Conservation (phyloP, 352 stramenopile species). For the Pythium rishiriense region DNA sequence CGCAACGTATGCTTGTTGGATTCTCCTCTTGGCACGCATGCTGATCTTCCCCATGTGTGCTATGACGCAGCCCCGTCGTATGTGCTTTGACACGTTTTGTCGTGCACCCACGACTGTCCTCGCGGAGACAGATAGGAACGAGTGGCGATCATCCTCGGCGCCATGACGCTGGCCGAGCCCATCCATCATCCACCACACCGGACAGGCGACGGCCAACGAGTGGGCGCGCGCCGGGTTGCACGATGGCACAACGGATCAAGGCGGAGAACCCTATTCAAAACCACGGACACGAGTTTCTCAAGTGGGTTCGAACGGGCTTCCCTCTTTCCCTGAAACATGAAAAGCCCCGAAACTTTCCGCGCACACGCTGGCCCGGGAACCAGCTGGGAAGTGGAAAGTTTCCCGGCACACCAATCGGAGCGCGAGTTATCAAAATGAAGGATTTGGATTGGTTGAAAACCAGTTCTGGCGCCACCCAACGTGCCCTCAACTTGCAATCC, state of each 20-base stretch:
- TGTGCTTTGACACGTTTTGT: too few relatives aligned
- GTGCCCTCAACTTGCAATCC: not conserved
- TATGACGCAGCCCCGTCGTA: too few relatives aligned
- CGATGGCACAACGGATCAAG: not conserved
- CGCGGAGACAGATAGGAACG: too few relatives aligned
- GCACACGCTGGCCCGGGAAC: slow-evolving; percentile 14
- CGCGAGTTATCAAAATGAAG: not conserved
- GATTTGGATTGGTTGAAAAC: slow-evolving; percentile 9
- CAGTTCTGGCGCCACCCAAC: slow-evolving; percentile 2
- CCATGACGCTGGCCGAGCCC: not conserved
- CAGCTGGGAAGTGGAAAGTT: slow-evolving; percentile 20
- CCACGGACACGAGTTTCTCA: not conserved
- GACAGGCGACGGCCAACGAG: not conserved
- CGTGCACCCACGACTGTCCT: too few relatives aligned
- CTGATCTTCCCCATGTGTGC: too few relatives aligned
- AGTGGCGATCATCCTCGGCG: too few relatives aligned
- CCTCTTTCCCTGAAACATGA: slow-evolving; percentile 14
- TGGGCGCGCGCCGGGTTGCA: not conserved
- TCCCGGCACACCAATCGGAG: slow-evolving; percentile 2
- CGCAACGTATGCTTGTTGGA: too few relatives aligned
- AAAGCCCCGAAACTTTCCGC: slow-evolving; percentile 14
- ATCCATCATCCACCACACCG: not conserved
- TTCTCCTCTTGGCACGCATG: too few relatives aligned
- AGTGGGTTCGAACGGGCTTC: slow-evolving; percentile 9
- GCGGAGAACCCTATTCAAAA: not conserved